phyloP scores from a whole-genome alignment of 2,329 filamentous ascomycete genomes.

The Emericellopsis cladophorae region DNA sequence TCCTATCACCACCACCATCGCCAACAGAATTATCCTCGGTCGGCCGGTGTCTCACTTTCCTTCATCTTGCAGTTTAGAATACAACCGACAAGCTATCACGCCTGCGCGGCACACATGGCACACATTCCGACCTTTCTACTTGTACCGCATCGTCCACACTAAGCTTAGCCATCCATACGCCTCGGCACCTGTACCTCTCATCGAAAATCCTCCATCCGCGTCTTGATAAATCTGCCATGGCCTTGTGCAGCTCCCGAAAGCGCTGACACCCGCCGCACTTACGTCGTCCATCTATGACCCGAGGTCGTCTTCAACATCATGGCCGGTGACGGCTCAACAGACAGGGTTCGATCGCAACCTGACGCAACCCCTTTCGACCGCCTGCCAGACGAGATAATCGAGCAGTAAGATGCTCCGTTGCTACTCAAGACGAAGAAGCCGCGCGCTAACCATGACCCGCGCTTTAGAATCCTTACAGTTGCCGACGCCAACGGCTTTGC shows the following conservation, averaged over 20 bases:
- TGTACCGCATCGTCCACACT: too few relatives aligned
- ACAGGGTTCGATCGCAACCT: background rate
- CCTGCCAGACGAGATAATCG: constrained; percentile 56
- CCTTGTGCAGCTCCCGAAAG: background rate
- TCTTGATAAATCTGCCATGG: background rate
- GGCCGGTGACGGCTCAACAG: background rate
- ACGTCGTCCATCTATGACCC: background rate
- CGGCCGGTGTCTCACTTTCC: too few relatives aligned
- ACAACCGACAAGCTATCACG: too few relatives aligned
- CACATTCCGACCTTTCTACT: too few relatives aligned
- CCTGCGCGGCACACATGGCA: too few relatives aligned
- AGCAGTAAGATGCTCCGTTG: constrained; percentile 37
- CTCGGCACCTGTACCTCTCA: too few relatives aligned
- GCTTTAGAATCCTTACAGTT: constrained; percentile 42
- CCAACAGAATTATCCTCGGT: too few relatives aligned
- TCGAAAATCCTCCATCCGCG: background rate
- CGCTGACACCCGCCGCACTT: background rate
- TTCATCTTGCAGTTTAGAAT: too few relatives aligned
- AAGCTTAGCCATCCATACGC: too few relatives aligned
- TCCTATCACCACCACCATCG: too few relatives aligned
- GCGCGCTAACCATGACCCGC: too few relatives aligned
- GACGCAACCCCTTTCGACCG: constrained; percentile 29
- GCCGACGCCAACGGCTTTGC: constrained; percentile 53
- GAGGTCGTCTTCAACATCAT: background rate
- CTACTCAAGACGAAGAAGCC: too few relatives aligned